These are phyloP conservation scores for Seiridium cupressi DNA, from an alignment of 2,329 filamentous ascomycete species.

Conservation along the genomic window DNA sequence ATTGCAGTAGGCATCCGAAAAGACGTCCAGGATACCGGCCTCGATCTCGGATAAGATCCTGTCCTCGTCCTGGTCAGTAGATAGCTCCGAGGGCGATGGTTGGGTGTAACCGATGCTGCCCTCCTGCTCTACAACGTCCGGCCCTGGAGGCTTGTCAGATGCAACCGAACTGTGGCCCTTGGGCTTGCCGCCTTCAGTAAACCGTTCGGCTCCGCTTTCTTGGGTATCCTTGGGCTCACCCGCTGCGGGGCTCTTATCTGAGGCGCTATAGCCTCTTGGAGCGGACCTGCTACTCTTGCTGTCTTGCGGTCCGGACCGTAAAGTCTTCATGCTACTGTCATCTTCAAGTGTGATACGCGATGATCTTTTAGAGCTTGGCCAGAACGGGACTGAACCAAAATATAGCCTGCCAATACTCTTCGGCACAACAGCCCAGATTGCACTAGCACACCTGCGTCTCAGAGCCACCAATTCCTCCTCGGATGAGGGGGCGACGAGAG, in stretches of 20 bases:
- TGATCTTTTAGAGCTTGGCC: conserved; percentile 25
- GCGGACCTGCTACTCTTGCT: background rate
- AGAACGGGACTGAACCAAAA: conserved; percentile 40
- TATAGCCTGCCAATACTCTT: conserved; percentile 47
- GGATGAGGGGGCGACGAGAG: conserved; percentile 57
- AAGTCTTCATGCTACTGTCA: conserved; percentile 4
- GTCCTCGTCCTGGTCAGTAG: conserved; percentile 35
- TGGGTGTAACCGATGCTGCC: background rate
- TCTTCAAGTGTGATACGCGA: background rate
- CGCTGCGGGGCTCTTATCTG: background rate
- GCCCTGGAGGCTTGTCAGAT: background rate
- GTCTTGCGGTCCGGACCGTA: conserved; percentile 25
- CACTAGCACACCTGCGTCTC: conserved; percentile 64
- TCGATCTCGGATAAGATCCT: conserved; percentile 59
- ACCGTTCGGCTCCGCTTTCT: background rate
- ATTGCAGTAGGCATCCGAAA: conserved; percentile 85
- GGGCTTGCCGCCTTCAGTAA: background rate
- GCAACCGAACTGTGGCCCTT: background rate
- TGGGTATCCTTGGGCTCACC: background rate
- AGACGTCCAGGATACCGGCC: conserved; percentile 65
- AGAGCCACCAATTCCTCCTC: conserved; percentile 60
- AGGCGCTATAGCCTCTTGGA: conserved; percentile 13
- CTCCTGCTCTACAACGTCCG: background rate
- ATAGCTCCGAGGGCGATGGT: conserved; percentile 8
- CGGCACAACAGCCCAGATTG: conserved; percentile 50